Evolutionary conservation across 331 rosid species (phyloP).

Genomic region (Pyracantha coccinea): DNA sequence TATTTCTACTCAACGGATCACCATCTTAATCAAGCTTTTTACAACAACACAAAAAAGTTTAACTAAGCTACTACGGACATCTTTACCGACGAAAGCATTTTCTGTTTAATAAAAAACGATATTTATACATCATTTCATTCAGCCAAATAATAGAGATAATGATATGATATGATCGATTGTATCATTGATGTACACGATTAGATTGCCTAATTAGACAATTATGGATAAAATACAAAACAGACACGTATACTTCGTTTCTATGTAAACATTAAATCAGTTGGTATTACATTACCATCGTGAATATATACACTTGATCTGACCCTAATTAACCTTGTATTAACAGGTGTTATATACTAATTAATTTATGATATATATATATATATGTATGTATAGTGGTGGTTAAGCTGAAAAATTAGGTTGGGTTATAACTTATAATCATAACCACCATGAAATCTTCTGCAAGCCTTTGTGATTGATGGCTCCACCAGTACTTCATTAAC

Average conservation of each 20-base stretch:
- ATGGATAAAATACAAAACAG: background rate
- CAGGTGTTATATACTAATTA: background rate
- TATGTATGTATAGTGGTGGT: background rate
- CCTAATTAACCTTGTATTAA: background rate
- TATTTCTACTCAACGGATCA: too few relatives aligned
- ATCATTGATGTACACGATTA: background rate
- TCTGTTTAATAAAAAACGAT: too few relatives aligned
- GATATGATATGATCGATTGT: background rate
- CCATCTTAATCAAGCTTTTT: too few relatives aligned
- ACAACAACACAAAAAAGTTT: too few relatives aligned
- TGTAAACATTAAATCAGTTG: slow-evolving; percentile 3
- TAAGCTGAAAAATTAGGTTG: background rate
- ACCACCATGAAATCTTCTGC: background rate
- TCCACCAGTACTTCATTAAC: background rate
- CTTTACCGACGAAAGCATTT: background rate
- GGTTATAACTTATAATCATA: slow-evolving; percentile 5
- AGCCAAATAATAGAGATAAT: background rate
- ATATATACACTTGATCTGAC: background rate
- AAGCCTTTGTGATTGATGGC: background rate
- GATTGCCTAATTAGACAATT: background rate
- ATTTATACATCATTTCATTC: background rate
- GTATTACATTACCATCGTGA: slow-evolving; percentile 21
- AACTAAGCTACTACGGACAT: background rate
- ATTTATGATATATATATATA: background rate
- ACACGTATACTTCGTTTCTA: background rate